A percentile compares a stretch with the other conserved stretches of the same genome.
phyloP scores from a whole-genome alignment of 78 protist species.

The Dictyostelium citrinum region DNA sequence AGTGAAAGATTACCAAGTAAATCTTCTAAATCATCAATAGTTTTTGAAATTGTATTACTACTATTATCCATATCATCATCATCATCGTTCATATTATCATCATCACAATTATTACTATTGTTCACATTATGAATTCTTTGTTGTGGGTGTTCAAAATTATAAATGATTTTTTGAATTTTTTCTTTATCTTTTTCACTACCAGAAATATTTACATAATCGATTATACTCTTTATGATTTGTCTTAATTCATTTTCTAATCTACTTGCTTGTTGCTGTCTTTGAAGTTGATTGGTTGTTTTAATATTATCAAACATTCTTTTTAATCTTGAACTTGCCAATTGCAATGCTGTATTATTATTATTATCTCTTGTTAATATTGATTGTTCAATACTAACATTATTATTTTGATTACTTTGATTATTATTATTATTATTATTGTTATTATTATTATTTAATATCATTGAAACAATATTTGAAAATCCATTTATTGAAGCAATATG shows the following conservation, averaged over 20 bases:
- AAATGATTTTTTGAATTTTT: not conserved
- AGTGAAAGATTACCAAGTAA: not conserved
- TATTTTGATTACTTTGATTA: not conserved
- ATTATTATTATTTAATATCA: not conserved
- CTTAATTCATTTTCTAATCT: not conserved
- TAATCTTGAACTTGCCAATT: slow-evolving; percentile 16
- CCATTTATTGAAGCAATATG: slow-evolving; percentile 19
- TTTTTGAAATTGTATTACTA: not conserved
- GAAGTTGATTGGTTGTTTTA: not conserved
- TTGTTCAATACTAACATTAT: not conserved
- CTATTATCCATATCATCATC: not conserved
- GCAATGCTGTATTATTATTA: slow-evolving; percentile 8
- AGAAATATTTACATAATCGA: not conserved
- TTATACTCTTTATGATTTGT: not conserved
- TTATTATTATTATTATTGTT: not conserved
- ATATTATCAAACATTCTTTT: not conserved
- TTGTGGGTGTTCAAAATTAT: not conserved
- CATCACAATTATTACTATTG: not conserved
- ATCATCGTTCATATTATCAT: not conserved
- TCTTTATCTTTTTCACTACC: slow-evolving; percentile 3
- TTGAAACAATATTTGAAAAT: not conserved
- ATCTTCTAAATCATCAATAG: not conserved
- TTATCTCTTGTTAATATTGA: not conserved
- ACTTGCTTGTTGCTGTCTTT: not conserved
- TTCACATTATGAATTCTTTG: not conserved